Evolutionary conservation across 2,329 filamentous ascomycete species (phyloP), one percentile per base, ranked within the genome.

Genomic region (Pleomassaria siparia): DNA sequence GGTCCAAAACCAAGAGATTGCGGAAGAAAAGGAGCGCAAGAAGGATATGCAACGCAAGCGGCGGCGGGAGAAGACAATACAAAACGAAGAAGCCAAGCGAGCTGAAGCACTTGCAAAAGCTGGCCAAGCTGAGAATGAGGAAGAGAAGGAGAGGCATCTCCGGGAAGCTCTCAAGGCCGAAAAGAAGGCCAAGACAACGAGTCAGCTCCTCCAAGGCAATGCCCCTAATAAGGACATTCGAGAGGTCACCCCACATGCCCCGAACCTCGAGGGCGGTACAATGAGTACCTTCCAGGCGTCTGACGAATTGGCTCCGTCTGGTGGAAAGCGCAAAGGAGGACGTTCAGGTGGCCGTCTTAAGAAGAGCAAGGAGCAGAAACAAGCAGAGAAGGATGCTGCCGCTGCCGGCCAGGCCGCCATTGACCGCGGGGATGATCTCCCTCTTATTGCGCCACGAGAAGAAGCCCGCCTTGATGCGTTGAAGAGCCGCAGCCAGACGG

Each of bases 41-140:
- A 99, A 99, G 76, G 94, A 99, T 66, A 97, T 99, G 90, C 94
- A 99, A 70, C 88, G 94, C 54, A 99, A 97, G 76, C 84, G 94
- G 50, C 86, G 94, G 35, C 87, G 94, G 15, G 92, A 97, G 70
- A 96, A 96, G 79, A 91, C 91, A 3, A 87, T 95, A 50, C 92
- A 91, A 6, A 88, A 95, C 60, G 92, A 96, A 61, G 78, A 79
- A 67, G 86, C 91, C 67, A 94, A 95, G 74, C 88, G 94, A 54
- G 83, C 87, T 3, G 83, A 87, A 56, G 89, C 90, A 3, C 78
- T 95, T 36, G 85, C 87, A 53, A 87, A 87, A 56, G 89, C 91
- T 9, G 82, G 87, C 49, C 83, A 86, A 44, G 88, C 89, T 2
- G 82, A 88, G 55, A 90, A 96, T 64, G 89, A 94, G 53, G 81